Evolutionary conservation across 1,284 basidiomycete genomes (phyloP), one percentile per base, ranked within the genome.

Genomic region (Pholiota adiposa): DNA sequence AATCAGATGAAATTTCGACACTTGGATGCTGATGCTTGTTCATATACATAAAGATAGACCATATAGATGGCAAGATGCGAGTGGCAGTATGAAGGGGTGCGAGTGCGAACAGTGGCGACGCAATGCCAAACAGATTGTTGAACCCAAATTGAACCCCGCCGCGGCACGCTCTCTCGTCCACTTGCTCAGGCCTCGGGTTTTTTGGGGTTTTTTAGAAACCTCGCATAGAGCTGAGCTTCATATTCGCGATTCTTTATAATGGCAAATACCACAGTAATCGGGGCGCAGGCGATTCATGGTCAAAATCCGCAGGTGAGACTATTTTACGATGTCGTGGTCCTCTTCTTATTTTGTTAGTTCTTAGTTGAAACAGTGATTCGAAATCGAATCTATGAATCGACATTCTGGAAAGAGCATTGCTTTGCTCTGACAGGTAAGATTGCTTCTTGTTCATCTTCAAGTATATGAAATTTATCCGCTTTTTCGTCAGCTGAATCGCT

Each of bases 331-430:
- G 4, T 1, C 27, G 21, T 29, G 27, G 36, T 14, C 18, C 40
- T 48, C 38, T 38, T 23, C 76, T 73, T 55, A 80, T 73, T 65
- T 64, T 44, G 64, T 52, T 71, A 98, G 94, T 96, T 89, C 76
- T 81, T 99, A 72, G 92, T 99, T 50, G 97, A 99, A 81, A 97
- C 96, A 57, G 92, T 98, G 63, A 96, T 99, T 66, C 88, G 97
- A 50, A 92, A 91, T 69, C 88, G 97, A 60, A 98, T 99, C 63
- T 99, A 98, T 80, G 97, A 98, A 74, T 93, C 93, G 0, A 77
- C 84, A 16, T 99, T 88, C 76, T 99, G 97, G 97, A 99, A 98
- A 76, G 95, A 98, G 71, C 93, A 96, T 62, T 97, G 94, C 70
- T 97, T 97, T 72, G 94, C 94, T 19, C 78, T 97, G 49, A 96